Evolutionary conservation across 768 basidiomycete species (phyloP).

Genomic region (Suillus hirtellus): DNA sequence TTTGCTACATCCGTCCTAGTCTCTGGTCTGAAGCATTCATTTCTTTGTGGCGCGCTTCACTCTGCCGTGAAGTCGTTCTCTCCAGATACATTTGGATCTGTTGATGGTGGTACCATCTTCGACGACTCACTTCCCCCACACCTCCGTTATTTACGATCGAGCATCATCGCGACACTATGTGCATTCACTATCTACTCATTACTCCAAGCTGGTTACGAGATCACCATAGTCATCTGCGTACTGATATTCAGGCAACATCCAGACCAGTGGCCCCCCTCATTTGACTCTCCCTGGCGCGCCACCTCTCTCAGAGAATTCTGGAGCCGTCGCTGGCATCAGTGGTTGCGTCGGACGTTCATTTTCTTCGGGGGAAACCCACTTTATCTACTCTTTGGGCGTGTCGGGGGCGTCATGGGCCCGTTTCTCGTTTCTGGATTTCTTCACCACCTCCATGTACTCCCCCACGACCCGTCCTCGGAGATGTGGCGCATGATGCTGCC

Average conservation of each 20-base stretch:
- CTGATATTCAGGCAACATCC: conserved; percentile 31
- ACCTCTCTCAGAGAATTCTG: conserved; percentile 40
- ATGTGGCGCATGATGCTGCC: conserved; percentile 43
- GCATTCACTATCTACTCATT: conserved; percentile 47
- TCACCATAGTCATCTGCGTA: conserved; percentile 25
- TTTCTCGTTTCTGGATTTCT: conserved; percentile 59
- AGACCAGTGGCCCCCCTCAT: conserved; percentile 34
- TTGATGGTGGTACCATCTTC: conserved; percentile 32
- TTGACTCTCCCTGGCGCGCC: conserved; percentile 35
- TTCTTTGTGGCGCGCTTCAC: conserved; percentile 48
- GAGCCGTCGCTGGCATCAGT: conserved; percentile 41
- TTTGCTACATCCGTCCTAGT: conserved; percentile 40
- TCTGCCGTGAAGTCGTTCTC: conserved; percentile 46
- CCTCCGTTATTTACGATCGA: conserved; percentile 37
- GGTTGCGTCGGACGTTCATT: conserved; percentile 33
- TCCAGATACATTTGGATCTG: conserved; percentile 34
- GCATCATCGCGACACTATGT: conserved; percentile 40
- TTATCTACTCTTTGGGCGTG: conserved; percentile 43
- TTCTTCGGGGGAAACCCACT: conserved; percentile 31
- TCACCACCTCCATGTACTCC: conserved; percentile 53
- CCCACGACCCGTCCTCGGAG: conserved; percentile 48
- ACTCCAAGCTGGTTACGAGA: conserved; percentile 38
- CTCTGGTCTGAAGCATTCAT: conserved; percentile 35
- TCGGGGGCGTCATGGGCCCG: conserved; percentile 51
- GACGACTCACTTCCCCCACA: conserved; percentile 31